These are phyloP conservation scores for Pholiota molesta DNA, from an alignment of 768 basidiomycete genomes.

Conservation along the genomic window DNA sequence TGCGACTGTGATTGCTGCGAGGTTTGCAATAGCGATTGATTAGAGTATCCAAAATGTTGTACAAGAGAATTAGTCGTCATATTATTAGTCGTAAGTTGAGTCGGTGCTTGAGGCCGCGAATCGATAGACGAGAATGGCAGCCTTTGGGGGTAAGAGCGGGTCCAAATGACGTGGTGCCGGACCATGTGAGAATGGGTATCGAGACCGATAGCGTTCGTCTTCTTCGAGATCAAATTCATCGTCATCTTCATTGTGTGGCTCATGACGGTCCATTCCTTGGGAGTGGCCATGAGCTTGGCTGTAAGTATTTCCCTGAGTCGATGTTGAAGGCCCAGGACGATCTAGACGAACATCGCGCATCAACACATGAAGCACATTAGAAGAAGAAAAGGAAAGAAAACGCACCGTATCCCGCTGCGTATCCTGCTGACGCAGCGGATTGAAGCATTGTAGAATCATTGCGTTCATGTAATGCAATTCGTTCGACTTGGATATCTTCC, in stretches of 20 bases:
- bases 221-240: conserved; percentile 6
- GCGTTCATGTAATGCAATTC: not conserved
- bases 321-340: not conserved
- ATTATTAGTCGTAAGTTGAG: not conserved
- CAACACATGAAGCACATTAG: not conserved
- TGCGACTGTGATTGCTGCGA: conserved; percentile 1
- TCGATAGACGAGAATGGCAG: conserved; percentile 5
- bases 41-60: conserved; percentile 1
- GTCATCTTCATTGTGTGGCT: conserved; percentile 16
- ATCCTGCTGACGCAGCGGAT: not conserved
- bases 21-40: not conserved
- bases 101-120: not conserved
- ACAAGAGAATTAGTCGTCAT: conserved; percentile 6
- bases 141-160: conserved; percentile 21
- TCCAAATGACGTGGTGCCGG: conserved; percentile 12
- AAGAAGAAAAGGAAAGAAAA: not conserved
- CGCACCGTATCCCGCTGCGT: conserved; percentile 1
- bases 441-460: not conserved
- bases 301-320: not conserved
- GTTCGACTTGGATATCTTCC: conserved; percentile 10
- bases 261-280: conserved; percentile 7
- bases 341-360: not conserved
- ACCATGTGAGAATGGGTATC: conserved; percentile 13
- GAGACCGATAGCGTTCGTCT: conserved; percentile 15
- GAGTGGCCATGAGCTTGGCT: not conserved